Evolutionary conservation across 2,329 filamentous ascomycete species (phyloP).

Genomic region (Colletotrichum australisinense): DNA sequence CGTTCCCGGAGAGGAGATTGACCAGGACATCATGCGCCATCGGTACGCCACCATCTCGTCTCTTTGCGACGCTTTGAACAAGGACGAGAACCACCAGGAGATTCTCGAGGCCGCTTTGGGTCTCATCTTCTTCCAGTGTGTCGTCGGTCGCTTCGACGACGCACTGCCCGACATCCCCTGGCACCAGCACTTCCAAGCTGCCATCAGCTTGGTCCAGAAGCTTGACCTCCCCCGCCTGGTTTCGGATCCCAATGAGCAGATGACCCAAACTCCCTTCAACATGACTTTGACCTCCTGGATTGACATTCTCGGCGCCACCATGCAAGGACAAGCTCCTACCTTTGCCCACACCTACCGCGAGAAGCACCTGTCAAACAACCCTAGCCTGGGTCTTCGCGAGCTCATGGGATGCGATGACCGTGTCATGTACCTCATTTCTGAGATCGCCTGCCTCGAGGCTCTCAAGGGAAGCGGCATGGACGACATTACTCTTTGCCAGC

Average conservation of each 20-base stretch:
- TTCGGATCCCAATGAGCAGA: constrained; percentile 68
- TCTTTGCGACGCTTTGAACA: constrained; percentile 83
- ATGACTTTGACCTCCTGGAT: constrained; percentile 97
- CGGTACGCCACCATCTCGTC: constrained; percentile 88
- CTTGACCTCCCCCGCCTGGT: constrained; percentile 81
- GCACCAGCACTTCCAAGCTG: constrained; percentile 97
- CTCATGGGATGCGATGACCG: constrained; percentile 98
- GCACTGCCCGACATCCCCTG: constrained; percentile 91
- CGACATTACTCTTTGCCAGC: constrained; percentile 86
- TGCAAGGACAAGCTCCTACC: constrained; percentile 85
- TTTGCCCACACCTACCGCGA: constrained; percentile 97
- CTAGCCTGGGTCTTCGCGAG: constrained; percentile 81
- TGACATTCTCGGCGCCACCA: constrained; percentile 94
- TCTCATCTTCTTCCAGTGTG: constrained; percentile 96
- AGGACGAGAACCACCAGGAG: constrained; percentile 84
- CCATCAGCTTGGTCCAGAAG: constrained; percentile 84
- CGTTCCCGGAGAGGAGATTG: constrained; percentile 77
- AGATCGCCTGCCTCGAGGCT: constrained; percentile 95
- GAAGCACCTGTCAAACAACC: constrained; percentile 82
- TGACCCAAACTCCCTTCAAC: constrained; percentile 83
- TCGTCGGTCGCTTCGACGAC: constrained; percentile 88
- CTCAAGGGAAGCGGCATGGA: constrained; percentile 87
- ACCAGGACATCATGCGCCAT: constrained; percentile 92
- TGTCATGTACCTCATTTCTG: constrained; percentile 97
- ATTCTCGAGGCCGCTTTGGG: constrained; percentile 93